These are phyloP conservation scores for Suhomyces choctaworum DNA, from an alignment of 1,139 yeast genomes.

Conservation along the genomic window DNA sequence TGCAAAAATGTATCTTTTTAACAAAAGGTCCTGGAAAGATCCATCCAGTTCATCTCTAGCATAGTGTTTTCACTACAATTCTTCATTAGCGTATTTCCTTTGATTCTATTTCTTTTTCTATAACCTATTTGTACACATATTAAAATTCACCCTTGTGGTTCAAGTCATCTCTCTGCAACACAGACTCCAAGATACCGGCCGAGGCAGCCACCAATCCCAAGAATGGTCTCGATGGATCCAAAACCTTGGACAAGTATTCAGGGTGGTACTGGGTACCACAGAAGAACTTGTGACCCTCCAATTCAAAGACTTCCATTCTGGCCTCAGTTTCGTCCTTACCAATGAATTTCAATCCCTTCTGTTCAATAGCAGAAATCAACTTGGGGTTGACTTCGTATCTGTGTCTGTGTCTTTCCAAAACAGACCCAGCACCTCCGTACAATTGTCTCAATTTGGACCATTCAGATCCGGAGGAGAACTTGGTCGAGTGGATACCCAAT, in stretches of 20 bases:
- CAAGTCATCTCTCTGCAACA: constrained; percentile 49
- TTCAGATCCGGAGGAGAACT: constrained; percentile 68
- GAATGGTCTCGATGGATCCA: constrained; percentile 96
- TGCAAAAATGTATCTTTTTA: too few species aligned
- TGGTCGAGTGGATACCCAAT: constrained; percentile 89
- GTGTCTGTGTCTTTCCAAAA: constrained; percentile 96
- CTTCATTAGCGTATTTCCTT: neutral
- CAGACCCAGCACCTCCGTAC: constrained; percentile 70
- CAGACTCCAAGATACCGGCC: constrained; percentile 70
- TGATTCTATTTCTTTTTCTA: constrained; percentile 6
- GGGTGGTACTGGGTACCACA: constrained; percentile 99
- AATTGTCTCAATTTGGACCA: constrained; percentile 75
- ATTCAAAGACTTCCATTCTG: constrained; percentile 93
- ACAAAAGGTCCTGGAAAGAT: too few species aligned
- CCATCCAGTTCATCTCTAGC: too few species aligned
- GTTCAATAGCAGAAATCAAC: constrained; percentile 67
- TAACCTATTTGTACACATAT: constrained; percentile 11
- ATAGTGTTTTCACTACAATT: neutral
- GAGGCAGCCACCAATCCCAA: constrained; percentile 95
- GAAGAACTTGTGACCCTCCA: constrained; percentile 77
- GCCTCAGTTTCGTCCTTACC: constrained; percentile 89
- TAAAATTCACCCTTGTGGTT: constrained; percentile 49
- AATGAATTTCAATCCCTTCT: constrained; percentile 78
- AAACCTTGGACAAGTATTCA: constrained; percentile 91
- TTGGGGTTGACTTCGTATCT: constrained; percentile 96